phyloP scores from a whole-genome alignment of 208 protist species.

The Acanthamoeba castellanii region DNA sequence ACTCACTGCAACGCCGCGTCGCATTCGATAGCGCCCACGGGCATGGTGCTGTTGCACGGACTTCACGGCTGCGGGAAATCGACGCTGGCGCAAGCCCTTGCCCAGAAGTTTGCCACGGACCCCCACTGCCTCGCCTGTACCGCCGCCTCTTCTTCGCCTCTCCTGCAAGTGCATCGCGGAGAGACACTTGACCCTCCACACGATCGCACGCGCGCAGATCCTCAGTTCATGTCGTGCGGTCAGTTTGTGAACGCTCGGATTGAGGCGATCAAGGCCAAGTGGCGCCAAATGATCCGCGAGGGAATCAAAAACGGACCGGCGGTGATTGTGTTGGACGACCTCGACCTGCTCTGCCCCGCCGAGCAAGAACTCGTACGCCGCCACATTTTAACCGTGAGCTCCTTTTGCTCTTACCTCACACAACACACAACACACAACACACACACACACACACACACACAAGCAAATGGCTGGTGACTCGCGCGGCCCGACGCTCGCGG shows the following conservation, averaged over 20 bases:
- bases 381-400: neutral
- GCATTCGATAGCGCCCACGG: constrained; percentile 3
- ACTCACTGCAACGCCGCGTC: neutral
- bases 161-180: too few relatives aligned
- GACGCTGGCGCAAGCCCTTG: constrained; percentile 33
- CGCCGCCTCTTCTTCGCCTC: neutral
- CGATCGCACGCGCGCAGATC: neutral
- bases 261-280: constrained; percentile 29
- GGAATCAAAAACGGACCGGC: constrained; percentile 31
- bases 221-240: constrained; percentile 4
- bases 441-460: too few relatives aligned
- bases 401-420: neutral
- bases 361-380: constrained; percentile 40
- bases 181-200: neutral
- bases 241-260: neutral
- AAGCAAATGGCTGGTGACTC: constrained; percentile 24
- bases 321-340: constrained; percentile 10
- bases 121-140: constrained; percentile 41
- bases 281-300: neutral
- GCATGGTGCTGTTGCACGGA: constrained; percentile 65
- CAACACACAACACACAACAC: neutral
- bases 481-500: neutral
- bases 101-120: constrained; percentile 24
- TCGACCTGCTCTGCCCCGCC: constrained; percentile 20
- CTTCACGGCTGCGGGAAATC: constrained; percentile 77